Evolutionary conservation across 768 basidiomycete species (phyloP).

Genomic region (Auriculariales sp.): DNA sequence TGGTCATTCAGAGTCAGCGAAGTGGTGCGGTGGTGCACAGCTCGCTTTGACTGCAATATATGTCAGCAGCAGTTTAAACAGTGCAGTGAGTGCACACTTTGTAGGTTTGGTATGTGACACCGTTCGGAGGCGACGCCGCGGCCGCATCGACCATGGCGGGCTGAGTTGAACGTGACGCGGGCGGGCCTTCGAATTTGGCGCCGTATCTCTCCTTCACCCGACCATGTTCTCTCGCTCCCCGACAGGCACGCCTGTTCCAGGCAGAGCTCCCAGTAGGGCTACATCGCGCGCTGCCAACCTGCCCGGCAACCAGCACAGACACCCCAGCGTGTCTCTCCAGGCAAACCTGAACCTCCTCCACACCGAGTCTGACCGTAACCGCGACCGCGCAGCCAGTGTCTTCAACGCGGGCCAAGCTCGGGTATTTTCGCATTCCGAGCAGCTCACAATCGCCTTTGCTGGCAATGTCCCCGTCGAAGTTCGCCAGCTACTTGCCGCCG

Average conservation of each 20-base stretch:
- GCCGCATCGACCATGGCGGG: not conserved
- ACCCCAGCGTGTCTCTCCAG: conserved; percentile 28
- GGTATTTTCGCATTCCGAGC: conserved; percentile 59
- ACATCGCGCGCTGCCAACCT: conserved; percentile 33
- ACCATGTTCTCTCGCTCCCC: not conserved
- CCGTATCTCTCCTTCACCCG: not conserved
- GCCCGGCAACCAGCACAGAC: conserved; percentile 14
- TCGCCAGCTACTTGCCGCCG: conserved; percentile 51
- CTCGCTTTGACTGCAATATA: not conserved
- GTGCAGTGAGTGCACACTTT: not conserved
- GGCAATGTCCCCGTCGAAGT: conserved; percentile 60
- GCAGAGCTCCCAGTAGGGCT: conserved; percentile 9
- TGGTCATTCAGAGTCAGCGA: too few relatives aligned
- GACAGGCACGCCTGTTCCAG: not conserved
- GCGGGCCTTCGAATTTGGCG: too few relatives aligned
- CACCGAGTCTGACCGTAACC: conserved; percentile 49
- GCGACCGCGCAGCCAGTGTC: conserved; percentile 24
- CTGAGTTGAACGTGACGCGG: not conserved
- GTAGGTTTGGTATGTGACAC: not conserved
- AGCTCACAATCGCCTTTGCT: conserved; percentile 52
- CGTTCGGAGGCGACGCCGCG: not conserved
- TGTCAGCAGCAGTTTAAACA: not conserved
- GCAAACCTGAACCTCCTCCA: conserved; percentile 27
- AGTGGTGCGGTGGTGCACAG: not conserved
- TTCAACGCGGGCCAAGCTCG: conserved; percentile 14